Base-by-base conservation (phyloP, 2,329 filamentous ascomycete genomes). In the Phyllosticta citriasiana region DNA sequence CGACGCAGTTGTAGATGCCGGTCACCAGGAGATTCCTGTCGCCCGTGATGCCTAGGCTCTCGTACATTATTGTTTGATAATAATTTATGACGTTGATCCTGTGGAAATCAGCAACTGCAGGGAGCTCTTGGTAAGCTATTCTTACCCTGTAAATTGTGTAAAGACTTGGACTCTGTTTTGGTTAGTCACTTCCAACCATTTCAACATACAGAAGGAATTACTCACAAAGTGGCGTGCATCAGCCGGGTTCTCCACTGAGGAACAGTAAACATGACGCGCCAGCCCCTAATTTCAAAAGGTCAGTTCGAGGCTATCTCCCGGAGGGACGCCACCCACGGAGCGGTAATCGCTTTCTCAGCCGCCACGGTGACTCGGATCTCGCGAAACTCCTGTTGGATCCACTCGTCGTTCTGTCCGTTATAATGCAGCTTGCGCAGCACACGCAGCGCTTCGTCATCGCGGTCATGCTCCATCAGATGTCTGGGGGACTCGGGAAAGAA, bases 331-430 rank as follows among this genome's bases (percentile, higher is more conserved):
- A 57, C 59, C 53, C 8, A 61, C 59, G 76, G 78, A 16, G 70
- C 80, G 8, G 79, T 82, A 53, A 84, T 75, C 1, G 78, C 74
- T 59, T 80, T 80, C 67, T 86, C 82, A 0, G 84, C 82, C 3
- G 82, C 79, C 59, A 87, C 85, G 30, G 84, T 85, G 58, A 79
- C 76, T 65, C 82, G 82, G 68, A 87, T 87, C 63, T 84, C 80
- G 53, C 77, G 75, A 69, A 82, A 84, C 67, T 87, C 83, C 14
- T 75, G 73, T 16, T 83, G 72, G 53, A 88, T 81, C 69, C 78
- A 84, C 1, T 82, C 80, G n/a, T 83, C 80, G 57, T 83, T 80
- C 2, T 69, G 67, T 6, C 82, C 81, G 55, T 82, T 72, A 64
- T 77, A 79, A 57, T 84, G 82, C 19, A 88, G 74, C 57, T 79